phyloP scores from a whole-genome alignment of 2,329 filamentous ascomycete genomes.

The Sporothrix phasma region DNA sequence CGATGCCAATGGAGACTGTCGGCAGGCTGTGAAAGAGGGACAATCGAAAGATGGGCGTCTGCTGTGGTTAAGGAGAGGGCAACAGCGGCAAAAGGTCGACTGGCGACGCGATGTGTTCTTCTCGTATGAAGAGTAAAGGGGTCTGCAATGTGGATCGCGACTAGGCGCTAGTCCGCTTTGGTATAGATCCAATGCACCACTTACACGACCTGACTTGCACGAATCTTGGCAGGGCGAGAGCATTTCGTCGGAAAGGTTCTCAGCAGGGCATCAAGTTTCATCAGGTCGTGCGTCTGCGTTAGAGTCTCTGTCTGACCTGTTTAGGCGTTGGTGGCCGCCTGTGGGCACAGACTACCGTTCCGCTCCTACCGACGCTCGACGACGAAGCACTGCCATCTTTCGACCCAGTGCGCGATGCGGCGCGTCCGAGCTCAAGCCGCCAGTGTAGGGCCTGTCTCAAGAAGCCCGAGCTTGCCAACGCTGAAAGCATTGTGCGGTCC shows the following conservation, averaged over 20 bases:
- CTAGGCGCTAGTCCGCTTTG: neutral
- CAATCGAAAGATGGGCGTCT: neutral
- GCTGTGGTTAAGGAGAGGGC: neutral
- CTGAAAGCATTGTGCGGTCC: constrained; percentile 9
- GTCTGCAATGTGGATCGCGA: neutral
- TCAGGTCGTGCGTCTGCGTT: too few relatives aligned
- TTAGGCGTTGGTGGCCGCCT: too few relatives aligned
- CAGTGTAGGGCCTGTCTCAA: constrained; percentile 26
- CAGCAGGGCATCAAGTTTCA: too few relatives aligned
- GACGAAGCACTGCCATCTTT: neutral
- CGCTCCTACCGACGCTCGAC: constrained; percentile 18
- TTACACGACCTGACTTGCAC: neutral
- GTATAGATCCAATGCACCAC: neutral
- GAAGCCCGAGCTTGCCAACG: constrained; percentile 27
- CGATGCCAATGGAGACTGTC: neutral
- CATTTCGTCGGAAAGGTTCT: neutral
- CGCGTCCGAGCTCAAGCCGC: constrained; percentile 25
- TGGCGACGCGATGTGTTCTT: neutral
- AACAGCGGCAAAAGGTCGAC: neutral
- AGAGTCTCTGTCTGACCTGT: too few relatives aligned
- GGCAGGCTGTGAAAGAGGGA: neutral
- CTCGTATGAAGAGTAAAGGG: neutral
- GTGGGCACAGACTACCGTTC: too few relatives aligned
- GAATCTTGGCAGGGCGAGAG: neutral
- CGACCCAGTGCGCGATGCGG: constrained; percentile 9